Evolutionary conservation across 352 stramenopile species (phyloP).

Genomic region (Phytophthora macrochlamydospora): DNA sequence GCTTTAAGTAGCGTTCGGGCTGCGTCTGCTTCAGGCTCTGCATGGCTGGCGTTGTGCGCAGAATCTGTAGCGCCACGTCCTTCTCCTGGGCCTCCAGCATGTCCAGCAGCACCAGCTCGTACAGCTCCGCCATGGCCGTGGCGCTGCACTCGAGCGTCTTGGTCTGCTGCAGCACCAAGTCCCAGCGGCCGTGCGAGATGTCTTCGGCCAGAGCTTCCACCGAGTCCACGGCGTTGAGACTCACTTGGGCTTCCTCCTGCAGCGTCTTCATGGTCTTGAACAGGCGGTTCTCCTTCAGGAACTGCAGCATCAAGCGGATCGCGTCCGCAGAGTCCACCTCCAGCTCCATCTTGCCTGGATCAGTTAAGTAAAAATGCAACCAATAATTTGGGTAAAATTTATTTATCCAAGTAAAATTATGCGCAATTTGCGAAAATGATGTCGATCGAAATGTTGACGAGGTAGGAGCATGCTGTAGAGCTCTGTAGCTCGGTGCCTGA

Average conservation of each 20-base stretch:
- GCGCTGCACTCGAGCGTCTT: conserved; percentile 68
- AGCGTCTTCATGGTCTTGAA: conserved; percentile 81
- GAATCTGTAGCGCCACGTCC: conserved; percentile 76
- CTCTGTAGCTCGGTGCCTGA: not conserved
- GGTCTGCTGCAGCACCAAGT: conserved; percentile 90
- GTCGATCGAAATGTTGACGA: conserved; percentile 10
- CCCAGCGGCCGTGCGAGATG: conserved; percentile 87
- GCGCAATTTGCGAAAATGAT: conserved; percentile 3
- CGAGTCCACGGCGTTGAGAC: conserved; percentile 89
- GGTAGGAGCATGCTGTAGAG: not conserved
- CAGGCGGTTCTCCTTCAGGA: conserved; percentile 91
- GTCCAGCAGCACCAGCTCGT: conserved; percentile 89
- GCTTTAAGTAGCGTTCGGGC: conserved; percentile 57
- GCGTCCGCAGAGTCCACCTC: conserved; percentile 80
- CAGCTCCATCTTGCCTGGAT: conserved; percentile 25
- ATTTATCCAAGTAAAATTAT: not conserved
- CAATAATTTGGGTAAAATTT: not conserved
- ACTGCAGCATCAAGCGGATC: conserved; percentile 92
- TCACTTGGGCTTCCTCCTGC: conserved; percentile 88
- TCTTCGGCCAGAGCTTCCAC: conserved; percentile 77
- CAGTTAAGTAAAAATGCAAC: not conserved
- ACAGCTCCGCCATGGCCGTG: conserved; percentile 83
- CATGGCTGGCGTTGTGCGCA: conserved; percentile 56
- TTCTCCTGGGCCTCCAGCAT: conserved; percentile 86
- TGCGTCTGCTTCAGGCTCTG: conserved; percentile 52